phyloP scores from a whole-genome alignment of 768 basidiomycete genomes.

The Tylopilus sp. region DNA sequence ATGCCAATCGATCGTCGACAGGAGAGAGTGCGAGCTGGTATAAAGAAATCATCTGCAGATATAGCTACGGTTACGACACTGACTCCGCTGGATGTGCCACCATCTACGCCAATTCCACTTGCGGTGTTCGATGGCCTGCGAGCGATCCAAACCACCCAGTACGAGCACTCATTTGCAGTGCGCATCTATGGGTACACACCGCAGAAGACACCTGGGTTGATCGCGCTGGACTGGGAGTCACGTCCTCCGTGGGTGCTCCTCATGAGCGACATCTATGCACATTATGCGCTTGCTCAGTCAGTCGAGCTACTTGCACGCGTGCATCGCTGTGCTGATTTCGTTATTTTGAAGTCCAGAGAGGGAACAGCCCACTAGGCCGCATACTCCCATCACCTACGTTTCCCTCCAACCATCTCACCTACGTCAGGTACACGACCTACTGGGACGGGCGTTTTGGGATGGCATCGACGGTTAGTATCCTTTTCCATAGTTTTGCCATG shows the following conservation, averaged over 20 bases:
- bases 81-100: conserved; percentile 29
- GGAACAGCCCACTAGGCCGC: conserved; percentile 39
- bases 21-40: conserved; percentile 21
- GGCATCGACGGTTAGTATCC: conserved; percentile 62
- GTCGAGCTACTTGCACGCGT: not conserved
- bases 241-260: conserved; percentile 70
- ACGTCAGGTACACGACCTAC: conserved; percentile 66
- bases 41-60: not conserved
- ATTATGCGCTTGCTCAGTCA: conserved; percentile 61
- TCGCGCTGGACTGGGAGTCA: conserved; percentile 73
- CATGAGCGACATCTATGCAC: conserved; percentile 68
- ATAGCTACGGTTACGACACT: conserved; percentile 7
- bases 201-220: conserved; percentile 31
- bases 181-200: conserved; percentile 48
- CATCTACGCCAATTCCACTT: conserved; percentile 24
- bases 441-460: conserved; percentile 69
- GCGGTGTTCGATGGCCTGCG: conserved; percentile 50
- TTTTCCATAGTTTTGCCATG: not conserved
- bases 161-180: conserved; percentile 61
- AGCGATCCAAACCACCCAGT: conserved; percentile 59
- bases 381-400: conserved; percentile 60
- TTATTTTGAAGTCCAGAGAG: conserved; percentile 48
- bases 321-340: not conserved
- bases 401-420: conserved; percentile 59
- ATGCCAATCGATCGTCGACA: not conserved